Percentiles rank a stretch among this genome's conserved stretches.
phyloP scores from a whole-genome alignment of 2,329 filamentous ascomycete species.

The Colletotrichum godetiae region DNA sequence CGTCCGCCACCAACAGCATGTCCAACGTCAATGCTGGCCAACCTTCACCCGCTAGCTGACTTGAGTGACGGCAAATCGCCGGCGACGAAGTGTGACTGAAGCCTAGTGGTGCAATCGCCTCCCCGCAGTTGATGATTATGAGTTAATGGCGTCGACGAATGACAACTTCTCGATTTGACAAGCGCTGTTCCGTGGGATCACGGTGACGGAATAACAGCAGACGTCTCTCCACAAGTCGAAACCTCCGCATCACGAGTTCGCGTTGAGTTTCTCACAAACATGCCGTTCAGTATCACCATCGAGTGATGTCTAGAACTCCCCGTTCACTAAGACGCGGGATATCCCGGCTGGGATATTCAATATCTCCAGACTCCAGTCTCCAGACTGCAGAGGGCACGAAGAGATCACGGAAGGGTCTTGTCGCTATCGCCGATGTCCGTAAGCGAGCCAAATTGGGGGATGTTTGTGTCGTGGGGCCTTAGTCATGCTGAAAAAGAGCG shows the following conservation, averaged over 20 bases:
- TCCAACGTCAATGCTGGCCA: constrained; percentile 1
- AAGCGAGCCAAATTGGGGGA: not conserved
- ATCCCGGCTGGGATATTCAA: not conserved
- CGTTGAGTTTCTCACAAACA: not conserved
- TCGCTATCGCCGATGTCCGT: not conserved
- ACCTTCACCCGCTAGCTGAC: not conserved
- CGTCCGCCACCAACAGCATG: constrained; percentile 21
- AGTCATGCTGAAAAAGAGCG: constrained; percentile 9
- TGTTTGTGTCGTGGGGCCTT: not conserved
- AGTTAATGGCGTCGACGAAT: constrained; percentile 17
- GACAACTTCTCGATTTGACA: constrained; percentile 19
- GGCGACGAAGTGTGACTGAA: not conserved
- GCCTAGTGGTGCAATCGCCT: not conserved
- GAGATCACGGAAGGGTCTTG: not conserved
- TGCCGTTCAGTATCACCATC: not conserved
- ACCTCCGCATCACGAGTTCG: not conserved
- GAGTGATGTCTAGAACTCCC: not conserved
- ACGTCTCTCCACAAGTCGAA: constrained; percentile 11
- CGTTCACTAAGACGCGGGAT: not conserved
- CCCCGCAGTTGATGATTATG: constrained; percentile 3
- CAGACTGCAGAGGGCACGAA: not conserved
- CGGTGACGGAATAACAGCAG: constrained; percentile 16
- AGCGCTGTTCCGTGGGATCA: not conserved
- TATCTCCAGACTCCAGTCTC: not conserved
- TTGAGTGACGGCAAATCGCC: not conserved